A percentile compares a stretch with the other conserved stretches of the same genome.
Conservation (phyloP, 2,329 filamentous ascomycete species). For the Epichloe coenophiala region DNA sequence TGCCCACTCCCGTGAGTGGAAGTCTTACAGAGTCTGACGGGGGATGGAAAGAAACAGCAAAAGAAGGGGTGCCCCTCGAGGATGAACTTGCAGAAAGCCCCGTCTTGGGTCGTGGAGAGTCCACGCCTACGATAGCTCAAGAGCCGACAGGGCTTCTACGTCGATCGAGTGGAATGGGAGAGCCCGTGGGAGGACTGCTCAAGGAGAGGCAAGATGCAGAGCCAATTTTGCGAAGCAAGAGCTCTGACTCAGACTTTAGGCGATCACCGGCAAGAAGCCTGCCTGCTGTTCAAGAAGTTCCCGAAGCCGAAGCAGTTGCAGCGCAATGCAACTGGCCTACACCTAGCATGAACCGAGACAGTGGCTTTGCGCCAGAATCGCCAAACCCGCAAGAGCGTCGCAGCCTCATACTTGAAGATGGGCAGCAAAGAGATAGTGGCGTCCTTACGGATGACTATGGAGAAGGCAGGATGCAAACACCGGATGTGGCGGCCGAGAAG, state of each 20-base stretch:
- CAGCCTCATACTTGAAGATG: slow-evolving; percentile 20
- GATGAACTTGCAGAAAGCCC: slow-evolving; percentile 24
- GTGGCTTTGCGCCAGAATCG: slow-evolving; percentile 25
- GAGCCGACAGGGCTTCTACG: slow-evolving; percentile 16
- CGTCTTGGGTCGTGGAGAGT: slow-evolving; percentile 19
- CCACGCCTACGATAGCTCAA: slow-evolving; percentile 6
- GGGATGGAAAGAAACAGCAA: slow-evolving; percentile 12
- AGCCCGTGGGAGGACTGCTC: slow-evolving; percentile 17
- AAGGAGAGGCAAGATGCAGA: slow-evolving; percentile 17
- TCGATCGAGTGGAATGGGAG: slow-evolving; percentile 17
- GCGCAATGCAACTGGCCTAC: slow-evolving; percentile 11
- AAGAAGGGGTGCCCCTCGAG: slow-evolving; percentile 12
- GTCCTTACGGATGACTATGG: slow-evolving; percentile 38
- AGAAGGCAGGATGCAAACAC: slow-evolving; percentile 19
- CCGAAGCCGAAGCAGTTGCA: slow-evolving; percentile 29
- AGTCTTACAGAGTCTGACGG: slow-evolving; percentile 11
- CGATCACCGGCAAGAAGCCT: slow-evolving; percentile 31
- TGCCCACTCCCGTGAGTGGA: slow-evolving; percentile 7
- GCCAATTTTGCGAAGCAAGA: slow-evolving; percentile 10
- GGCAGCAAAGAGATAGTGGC: slow-evolving; percentile 38
- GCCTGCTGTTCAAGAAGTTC: slow-evolving; percentile 37
- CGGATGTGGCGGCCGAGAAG: slow-evolving; percentile 15
- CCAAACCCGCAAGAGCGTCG: slow-evolving; percentile 25
- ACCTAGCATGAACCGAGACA: slow-evolving; percentile 25
- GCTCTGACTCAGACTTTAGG: slow-evolving; percentile 24